Evolutionary conservation across 164 flowering plant genomes (phyloP).

Genomic region (Vitis rupestris): DNA sequence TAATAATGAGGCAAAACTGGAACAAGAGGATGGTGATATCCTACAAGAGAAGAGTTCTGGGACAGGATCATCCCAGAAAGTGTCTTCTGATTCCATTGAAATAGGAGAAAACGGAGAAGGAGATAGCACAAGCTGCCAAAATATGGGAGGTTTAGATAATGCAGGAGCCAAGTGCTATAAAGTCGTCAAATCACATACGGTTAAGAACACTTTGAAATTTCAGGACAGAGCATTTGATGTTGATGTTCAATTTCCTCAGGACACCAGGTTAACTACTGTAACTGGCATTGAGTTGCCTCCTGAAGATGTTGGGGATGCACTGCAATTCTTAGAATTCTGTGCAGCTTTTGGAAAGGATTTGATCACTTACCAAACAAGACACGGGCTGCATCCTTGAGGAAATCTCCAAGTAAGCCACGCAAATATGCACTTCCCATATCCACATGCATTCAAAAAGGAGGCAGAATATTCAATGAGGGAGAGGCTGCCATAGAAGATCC

Average conservation of each 20-base stretch:
- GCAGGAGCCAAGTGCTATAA: slow-evolving; percentile 10
- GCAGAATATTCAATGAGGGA: no score
- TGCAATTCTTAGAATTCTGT: slow-evolving; percentile 92
- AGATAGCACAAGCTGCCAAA: background rate
- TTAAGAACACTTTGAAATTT: slow-evolving; percentile 6
- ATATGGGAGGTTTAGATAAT: background rate
- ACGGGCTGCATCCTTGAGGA: no score
- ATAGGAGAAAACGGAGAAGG: background rate
- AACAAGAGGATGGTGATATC: background rate
- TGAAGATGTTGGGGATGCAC: slow-evolving; percentile 68
- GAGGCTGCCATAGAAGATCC: no score
- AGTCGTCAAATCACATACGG: background rate
- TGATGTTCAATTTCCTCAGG: slow-evolving; percentile 53
- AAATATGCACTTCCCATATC: no score
- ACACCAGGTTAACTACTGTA: slow-evolving; percentile 38
- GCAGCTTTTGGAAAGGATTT: slow-evolving; percentile 68
- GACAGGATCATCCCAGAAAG: background rate
- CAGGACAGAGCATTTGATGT: slow-evolving; percentile 10
- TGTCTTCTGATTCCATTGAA: background rate
- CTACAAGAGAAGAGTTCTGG: background rate
- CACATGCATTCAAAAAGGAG: no score
- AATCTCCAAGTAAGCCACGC: no score
- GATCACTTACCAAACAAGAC: no score
- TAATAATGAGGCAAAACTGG: slow-evolving; percentile 7
- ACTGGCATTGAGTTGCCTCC: slow-evolving; percentile 55